Conservation (phyloP, 139 green algal genomes). For the Tetraselmis chui region DNA sequence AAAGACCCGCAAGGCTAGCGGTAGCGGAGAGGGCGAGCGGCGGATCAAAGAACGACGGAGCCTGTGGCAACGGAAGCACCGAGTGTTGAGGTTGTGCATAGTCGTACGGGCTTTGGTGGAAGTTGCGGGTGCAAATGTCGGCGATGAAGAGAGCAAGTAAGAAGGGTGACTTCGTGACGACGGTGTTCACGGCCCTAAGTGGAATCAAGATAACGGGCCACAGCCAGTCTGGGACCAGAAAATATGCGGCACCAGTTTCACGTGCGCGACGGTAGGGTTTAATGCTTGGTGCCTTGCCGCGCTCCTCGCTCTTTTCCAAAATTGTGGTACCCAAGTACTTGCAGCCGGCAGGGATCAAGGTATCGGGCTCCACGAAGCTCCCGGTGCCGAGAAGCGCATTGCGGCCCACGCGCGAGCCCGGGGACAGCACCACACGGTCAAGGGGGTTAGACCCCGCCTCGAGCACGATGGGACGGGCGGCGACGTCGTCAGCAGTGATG, state of each 20-base stretch:
- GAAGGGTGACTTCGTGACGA: not conserved
- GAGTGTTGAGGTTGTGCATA: too few species aligned
- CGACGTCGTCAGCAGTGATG: constrained; percentile 6
- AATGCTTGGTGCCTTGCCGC: not conserved
- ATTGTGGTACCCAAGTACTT: not conserved
- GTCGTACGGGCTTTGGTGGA: too few species aligned
- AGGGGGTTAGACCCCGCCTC: constrained; percentile 9
- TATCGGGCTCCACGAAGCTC: not conserved
- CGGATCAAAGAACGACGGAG: too few species aligned
- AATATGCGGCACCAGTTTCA: not conserved
- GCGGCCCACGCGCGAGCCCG: not conserved
- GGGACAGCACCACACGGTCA: constrained; percentile 18
- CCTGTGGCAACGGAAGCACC: too few species aligned
- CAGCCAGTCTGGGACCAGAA: not conserved
- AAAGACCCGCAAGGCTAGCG: too few species aligned
- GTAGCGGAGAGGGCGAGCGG: too few species aligned
- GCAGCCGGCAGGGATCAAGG: not conserved
- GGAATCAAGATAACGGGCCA: not conserved
- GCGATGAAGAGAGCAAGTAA: not conserved
- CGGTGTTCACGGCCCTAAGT: not conserved
- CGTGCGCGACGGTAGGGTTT: not conserved
- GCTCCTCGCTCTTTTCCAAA: not conserved
- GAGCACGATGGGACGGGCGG: constrained; percentile 8
- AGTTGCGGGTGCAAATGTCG: too few species aligned
- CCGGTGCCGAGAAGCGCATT: not conserved